Evolutionary conservation across 1,284 basidiomycete species (phyloP), one percentile per base, ranked within the genome.

Genomic region (Irpex sp.): DNA sequence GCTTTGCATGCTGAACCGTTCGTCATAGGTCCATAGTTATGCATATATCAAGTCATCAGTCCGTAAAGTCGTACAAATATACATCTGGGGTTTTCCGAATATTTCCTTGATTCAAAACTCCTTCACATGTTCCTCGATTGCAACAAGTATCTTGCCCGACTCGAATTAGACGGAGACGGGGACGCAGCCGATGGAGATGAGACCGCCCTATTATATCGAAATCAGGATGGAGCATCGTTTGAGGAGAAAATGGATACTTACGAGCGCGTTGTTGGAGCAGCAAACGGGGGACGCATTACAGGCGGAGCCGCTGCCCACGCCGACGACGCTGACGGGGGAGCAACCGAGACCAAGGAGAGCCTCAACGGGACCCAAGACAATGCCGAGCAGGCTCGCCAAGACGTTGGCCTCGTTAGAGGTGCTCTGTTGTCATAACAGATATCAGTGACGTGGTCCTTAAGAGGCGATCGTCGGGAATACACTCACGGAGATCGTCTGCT

Each of bases 251-350:
- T 37, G 37, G 13, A 5, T 11, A 62, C 61, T 58, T 15, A 62
- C 61, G 5, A 46, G 49, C 13, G 39, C 39, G 17, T 33, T 62
- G 61, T 62, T 59, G 21, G 17, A 19, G 57, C 61, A 62, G 57
- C 61, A 62, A 17, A 62, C 61, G 15, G 57, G 35, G 26, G 21
- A 37, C 15, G 61, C 33, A 26, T 36, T 54, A 50, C 61, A 62
- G 3, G 57, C 50, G 36, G 26, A 57, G 55, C 61, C 61, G 49
- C 56, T 58, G 11, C 61, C 61, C 17, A 61, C 50, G 3, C 61
- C 61, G 21, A 62, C 43, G 46, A 61, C 56, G 56, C 7, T 21
- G 37, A 62, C 31, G 37, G 61, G 61, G 1, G 61, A 62, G 57
- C 61, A 62, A 19, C 19, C 37, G 8, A 58, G 31, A 31, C 56